phyloP scores from a whole-genome alignment of 106 monocot species.

The Acanthochlamys bracteata region DNA sequence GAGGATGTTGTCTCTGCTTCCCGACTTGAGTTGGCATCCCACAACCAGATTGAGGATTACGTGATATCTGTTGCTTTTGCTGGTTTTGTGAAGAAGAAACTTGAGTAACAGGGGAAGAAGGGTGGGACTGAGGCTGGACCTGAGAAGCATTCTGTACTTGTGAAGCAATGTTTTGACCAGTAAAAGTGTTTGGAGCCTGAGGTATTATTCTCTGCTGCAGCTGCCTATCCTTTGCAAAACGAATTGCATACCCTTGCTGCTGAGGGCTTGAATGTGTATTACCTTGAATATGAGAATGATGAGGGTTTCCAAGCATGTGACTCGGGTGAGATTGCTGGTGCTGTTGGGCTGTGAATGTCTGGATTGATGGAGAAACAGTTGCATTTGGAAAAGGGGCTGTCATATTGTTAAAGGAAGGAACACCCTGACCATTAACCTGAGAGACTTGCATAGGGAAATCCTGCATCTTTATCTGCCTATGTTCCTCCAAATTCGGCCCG shows the following conservation, averaged over 20 bases:
- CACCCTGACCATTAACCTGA: constrained; percentile 41
- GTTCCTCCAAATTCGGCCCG: constrained; percentile 65
- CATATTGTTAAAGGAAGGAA: constrained; percentile 36
- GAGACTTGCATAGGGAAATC: constrained; percentile 68
- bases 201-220: constrained; percentile 51
- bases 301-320: constrained; percentile 45
- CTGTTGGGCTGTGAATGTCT: constrained; percentile 43
- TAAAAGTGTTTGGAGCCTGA: constrained; percentile 40
- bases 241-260: constrained; percentile 63
- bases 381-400: constrained; percentile 38
- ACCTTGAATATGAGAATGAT: constrained; percentile 47
- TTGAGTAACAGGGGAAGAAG: constrained; percentile 27
- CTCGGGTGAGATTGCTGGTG: constrained; percentile 49
- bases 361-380: constrained; percentile 23
- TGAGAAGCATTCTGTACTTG: constrained; percentile 42
- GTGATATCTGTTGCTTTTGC: constrained; percentile 41
- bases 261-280: constrained; percentile 37
- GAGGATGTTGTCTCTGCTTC: constrained; percentile 67
- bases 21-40: constrained; percentile 29
- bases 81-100: constrained; percentile 34
- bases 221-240: constrained; percentile 61
- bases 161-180: constrained; percentile 27
- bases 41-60: constrained; percentile 19
- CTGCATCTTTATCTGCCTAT: constrained; percentile 73
- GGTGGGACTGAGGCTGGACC: constrained; percentile 31